A percentile compares a stretch with the other conserved stretches of the same genome.
These are phyloP conservation scores for Bromus sterilis DNA, from an alignment of 176 grass and related monocot genomes.

Conservation along the genomic window DNA sequence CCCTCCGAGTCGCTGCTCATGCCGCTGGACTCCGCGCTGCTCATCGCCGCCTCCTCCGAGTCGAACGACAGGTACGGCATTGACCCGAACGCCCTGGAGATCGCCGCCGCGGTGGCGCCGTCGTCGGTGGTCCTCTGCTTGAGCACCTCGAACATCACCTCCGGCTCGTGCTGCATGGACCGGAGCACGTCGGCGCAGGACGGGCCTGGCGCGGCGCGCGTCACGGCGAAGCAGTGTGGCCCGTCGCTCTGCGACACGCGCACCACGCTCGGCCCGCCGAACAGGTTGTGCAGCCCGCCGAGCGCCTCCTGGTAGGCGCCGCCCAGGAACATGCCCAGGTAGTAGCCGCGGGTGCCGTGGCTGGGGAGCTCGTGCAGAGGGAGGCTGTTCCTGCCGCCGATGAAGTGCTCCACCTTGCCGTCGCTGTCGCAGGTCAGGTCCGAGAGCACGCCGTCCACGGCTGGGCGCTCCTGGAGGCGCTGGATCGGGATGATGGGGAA, in stretches of 20 bases:
- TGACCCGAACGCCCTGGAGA: constrained; percentile 53
- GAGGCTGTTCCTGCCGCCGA: constrained; percentile 62
- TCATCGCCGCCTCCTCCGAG: constrained; percentile 8
- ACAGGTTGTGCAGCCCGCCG: constrained; percentile 88
- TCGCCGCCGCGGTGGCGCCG: constrained; percentile 10
- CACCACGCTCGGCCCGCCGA: constrained; percentile 89
- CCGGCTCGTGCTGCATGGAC: constrained; percentile 92
- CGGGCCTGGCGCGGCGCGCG: constrained; percentile 51
- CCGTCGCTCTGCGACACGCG: constrained; percentile 82
- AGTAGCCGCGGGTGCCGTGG: constrained; percentile 50
- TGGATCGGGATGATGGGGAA: constrained; percentile 91
- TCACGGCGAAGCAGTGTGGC: constrained; percentile 80
- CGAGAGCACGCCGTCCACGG: constrained; percentile 50
- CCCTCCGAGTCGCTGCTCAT: constrained; percentile 66
- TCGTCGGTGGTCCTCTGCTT: constrained; percentile 47
- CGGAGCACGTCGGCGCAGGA: constrained; percentile 85
- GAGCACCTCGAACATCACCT: constrained; percentile 84
- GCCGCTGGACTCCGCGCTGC: constrained; percentile 14
- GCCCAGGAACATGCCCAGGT: constrained; percentile 96
- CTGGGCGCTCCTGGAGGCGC: constrained; percentile 58
- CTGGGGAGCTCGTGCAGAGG: constrained; percentile 65
- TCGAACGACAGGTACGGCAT: constrained; percentile 80
- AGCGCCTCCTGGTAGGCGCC: constrained; percentile 98
- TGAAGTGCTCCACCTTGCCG: constrained; percentile 74
- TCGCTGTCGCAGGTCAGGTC: constrained; percentile 98